Conservation (phyloP, 495 filamentous ascomycete genomes). For the Hyphodiscus hymeniophilus region DNA sequence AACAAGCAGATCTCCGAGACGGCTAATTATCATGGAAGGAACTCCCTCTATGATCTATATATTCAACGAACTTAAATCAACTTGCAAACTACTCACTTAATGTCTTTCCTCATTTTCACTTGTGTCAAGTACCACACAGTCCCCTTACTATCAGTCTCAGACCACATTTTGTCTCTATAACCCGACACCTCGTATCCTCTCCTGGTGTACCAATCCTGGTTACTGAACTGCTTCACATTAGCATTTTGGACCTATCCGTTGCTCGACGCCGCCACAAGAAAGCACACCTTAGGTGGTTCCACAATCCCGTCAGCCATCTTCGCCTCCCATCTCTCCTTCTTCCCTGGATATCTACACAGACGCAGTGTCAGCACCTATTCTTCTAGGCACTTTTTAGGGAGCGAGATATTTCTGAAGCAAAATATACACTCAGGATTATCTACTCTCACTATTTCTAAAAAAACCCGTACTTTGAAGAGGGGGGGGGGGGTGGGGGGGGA, state of each 20-base stretch:
- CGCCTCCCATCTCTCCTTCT: constrained; percentile 10
- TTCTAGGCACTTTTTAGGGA: too few relatives aligned
- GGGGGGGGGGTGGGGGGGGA: too few relatives aligned
- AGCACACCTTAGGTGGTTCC: constrained; percentile 22
- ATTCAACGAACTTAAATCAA: too few relatives aligned
- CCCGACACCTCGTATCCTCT: constrained; percentile 44
- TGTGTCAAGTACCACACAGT: constrained; percentile 9
- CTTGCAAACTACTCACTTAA: constrained; percentile 1
- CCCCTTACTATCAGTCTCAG: constrained; percentile 7
- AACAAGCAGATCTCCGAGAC: too few relatives aligned
- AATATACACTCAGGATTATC: too few relatives aligned
- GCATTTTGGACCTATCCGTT: neutral
- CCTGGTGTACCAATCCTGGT: constrained; percentile 49
- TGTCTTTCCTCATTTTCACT: constrained; percentile 17
- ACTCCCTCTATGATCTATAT: too few relatives aligned
- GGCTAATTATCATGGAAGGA: too few relatives aligned
- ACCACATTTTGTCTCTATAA: constrained; percentile 1
- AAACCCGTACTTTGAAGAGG: too few relatives aligned
- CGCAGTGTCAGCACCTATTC: too few relatives aligned
- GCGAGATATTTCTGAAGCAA: too few relatives aligned
- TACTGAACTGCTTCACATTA: constrained; percentile 20
- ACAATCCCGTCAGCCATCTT: constrained; percentile 8
- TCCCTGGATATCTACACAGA: too few relatives aligned
- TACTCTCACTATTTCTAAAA: too few relatives aligned
- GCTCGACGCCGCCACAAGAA: neutral